phyloP scores from a whole-genome alignment of 129 eudicot genomes.

The Erigeron canadensis region DNA sequence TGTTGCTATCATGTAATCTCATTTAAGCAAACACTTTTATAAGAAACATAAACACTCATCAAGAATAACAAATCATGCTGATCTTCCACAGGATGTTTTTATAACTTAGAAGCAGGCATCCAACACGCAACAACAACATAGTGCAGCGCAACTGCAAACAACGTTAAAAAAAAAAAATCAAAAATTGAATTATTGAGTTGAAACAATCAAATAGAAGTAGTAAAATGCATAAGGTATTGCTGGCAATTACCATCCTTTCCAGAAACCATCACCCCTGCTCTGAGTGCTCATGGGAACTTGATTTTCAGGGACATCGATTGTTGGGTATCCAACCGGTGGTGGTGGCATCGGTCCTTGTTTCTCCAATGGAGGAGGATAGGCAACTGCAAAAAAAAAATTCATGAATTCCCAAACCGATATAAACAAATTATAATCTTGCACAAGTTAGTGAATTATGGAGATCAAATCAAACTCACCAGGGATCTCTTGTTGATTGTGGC shows the following conservation, averaged over 20 bases:
- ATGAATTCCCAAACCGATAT: neutral
- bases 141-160: conserved; percentile 42
- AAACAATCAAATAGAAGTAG: neutral
- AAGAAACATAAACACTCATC: conserved; percentile 3
- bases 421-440: neutral
- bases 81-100: neutral
- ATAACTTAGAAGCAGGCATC: conserved; percentile 48
- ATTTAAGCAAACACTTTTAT: neutral
- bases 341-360: conserved; percentile 16
- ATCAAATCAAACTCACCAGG: conserved; percentile 30
- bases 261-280: conserved; percentile 61
- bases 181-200: neutral
- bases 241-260: conserved; percentile 55
- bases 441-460: neutral
- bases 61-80: neutral
- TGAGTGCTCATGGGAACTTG: conserved; percentile 17
- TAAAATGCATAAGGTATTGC: neutral
- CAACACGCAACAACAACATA: conserved; percentile 60
- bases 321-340: conserved; percentile 51
- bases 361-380: conserved; percentile 40
- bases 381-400: conserved; percentile 32
- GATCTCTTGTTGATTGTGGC: conserved; percentile 30
- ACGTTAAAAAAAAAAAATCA: neutral
- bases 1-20: neutral
- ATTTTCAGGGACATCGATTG: conserved; percentile 20